Percentiles rank a stretch among this genome's conserved stretches.
These are phyloP conservation scores for Davidsoniella virescens DNA, from an alignment of 2,329 filamentous ascomycete genomes.

Conservation along the genomic window DNA sequence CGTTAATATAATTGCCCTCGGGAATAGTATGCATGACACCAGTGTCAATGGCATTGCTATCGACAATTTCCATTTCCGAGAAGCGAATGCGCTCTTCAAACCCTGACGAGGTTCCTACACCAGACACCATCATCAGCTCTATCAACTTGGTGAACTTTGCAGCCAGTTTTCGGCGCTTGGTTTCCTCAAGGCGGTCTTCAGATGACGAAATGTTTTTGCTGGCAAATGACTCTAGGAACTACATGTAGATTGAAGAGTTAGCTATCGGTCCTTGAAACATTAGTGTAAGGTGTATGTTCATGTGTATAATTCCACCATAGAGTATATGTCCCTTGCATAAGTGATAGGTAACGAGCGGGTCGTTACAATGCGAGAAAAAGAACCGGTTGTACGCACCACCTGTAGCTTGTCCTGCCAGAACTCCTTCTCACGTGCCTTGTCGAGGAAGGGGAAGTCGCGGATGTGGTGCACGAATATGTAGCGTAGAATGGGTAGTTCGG, in stretches of 20 bases:
- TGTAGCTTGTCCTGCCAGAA: conserved; percentile 99
- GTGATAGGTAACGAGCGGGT: background rate
- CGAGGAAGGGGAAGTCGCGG: conserved; percentile 91
- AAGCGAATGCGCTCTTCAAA: conserved; percentile 97
- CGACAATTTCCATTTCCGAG: conserved; percentile 91
- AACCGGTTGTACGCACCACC: conserved; percentile 43
- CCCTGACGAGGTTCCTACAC: conserved; percentile 83
- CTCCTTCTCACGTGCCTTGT: conserved; percentile 94
- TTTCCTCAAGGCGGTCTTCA: conserved; percentile 89
- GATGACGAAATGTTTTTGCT: conserved; percentile 95
- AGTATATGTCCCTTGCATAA: too few relatives aligned
- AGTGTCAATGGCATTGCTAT: conserved; percentile 79
- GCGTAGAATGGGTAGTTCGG: conserved; percentile 78
- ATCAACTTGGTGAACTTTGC: conserved; percentile 89
- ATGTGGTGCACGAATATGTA: conserved; percentile 98
- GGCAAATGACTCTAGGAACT: conserved; percentile 95
- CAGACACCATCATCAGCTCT: conserved; percentile 98
- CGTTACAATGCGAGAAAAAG: background rate
- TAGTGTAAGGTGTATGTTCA: conserved; percentile 1
- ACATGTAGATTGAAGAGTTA: background rate
- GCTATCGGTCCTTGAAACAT: too few relatives aligned
- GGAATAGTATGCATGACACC: conserved; percentile 76
- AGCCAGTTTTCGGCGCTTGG: conserved; percentile 82
- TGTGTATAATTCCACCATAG: background rate
- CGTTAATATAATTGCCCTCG: conserved; percentile 82